Percentiles rank a stretch among this genome's conserved stretches.
Evolutionary conservation across 2,329 filamentous ascomycete species (phyloP).

Genomic region (Diaporthe capsici): DNA sequence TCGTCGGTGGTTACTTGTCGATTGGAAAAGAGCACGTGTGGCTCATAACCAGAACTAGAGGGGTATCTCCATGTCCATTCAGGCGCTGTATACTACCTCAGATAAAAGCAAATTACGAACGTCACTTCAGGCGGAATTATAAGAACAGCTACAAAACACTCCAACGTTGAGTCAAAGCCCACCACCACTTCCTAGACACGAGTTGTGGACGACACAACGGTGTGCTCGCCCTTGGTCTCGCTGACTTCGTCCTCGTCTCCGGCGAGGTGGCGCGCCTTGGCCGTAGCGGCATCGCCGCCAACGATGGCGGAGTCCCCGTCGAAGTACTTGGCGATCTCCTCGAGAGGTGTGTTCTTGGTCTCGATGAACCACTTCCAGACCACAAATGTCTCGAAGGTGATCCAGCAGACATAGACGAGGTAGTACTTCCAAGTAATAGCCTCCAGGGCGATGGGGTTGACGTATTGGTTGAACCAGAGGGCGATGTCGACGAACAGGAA

Average conservation of each 20-base stretch:
- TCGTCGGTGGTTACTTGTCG: background rate
- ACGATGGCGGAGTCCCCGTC: constrained; percentile 44
- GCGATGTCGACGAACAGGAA: constrained; percentile 58
- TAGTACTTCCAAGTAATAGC: constrained; percentile 56
- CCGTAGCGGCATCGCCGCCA: constrained; percentile 42
- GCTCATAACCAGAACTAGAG: background rate
- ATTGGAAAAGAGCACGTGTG: background rate
- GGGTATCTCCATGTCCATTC: background rate
- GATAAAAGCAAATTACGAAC: background rate
- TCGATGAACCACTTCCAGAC: constrained; percentile 48
- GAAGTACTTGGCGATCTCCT: constrained; percentile 49
- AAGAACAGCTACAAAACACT: no score
- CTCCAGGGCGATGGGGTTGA: constrained; percentile 54
- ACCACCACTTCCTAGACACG: background rate
- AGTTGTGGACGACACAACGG: background rate
- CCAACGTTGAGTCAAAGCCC: background rate
- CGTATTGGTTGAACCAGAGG: constrained; percentile 54
- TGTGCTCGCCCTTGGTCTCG: constrained; percentile 31
- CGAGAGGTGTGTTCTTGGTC: constrained; percentile 50
- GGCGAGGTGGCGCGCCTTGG: constrained; percentile 42
- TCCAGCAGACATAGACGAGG: constrained; percentile 57
- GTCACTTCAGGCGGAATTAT: no score
- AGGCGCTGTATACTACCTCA: no score
- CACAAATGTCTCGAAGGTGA: constrained; percentile 45
- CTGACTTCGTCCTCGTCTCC: constrained; percentile 41